Evolutionary conservation across 2,329 filamentous ascomycete genomes (phyloP), one percentile per base, ranked within the genome.

Genomic region (Arachnopeziza araneosa): DNA sequence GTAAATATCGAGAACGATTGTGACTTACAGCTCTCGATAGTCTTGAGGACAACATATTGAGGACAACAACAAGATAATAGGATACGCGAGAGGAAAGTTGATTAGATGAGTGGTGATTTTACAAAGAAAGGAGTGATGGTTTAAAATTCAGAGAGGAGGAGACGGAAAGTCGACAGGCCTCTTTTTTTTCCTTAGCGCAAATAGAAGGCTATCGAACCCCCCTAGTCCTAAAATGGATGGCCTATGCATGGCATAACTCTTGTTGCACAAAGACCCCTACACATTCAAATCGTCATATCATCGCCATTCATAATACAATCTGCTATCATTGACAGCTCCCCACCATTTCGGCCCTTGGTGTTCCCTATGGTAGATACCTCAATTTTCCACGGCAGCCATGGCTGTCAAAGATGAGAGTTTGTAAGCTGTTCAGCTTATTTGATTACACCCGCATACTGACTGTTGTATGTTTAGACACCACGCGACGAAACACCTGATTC

Each of bases 1-100:
- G 53, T 36, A 24, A 57, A 59, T 50, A 54, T 50, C n/a, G 21
- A 24, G 54, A 17, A 59, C 58, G 54, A 56, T 32, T 54, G 19
- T 12, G 52, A 85, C 88, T 80, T 85, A 91, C 88, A 84, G 86
- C 87, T 83, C 87, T 84, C 72, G 84, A 83, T 71, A 91, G 79
- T 76, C 86, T 85, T 72, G 87, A 84, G 74, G 87, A 81, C 78
- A 91, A 76, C 88, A 91, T 90, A 78, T 87, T 79, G 73, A 67
- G 52, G 57, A 61, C 57, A 60, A 63, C 57, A 64, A 63, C 51
- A 65, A 50, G 49, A 59, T 54, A 26, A 63, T 55, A 56, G 57
- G 58, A 52, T 57, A 53, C 54, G 61, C 60, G 56, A 65, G 62
- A 59, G 56, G 56, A 56, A 56, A 48, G 56, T 55, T 12, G 52